Conservation (phyloP, 2,329 filamentous ascomycete species). For the Diaporthe velutina region DNA sequence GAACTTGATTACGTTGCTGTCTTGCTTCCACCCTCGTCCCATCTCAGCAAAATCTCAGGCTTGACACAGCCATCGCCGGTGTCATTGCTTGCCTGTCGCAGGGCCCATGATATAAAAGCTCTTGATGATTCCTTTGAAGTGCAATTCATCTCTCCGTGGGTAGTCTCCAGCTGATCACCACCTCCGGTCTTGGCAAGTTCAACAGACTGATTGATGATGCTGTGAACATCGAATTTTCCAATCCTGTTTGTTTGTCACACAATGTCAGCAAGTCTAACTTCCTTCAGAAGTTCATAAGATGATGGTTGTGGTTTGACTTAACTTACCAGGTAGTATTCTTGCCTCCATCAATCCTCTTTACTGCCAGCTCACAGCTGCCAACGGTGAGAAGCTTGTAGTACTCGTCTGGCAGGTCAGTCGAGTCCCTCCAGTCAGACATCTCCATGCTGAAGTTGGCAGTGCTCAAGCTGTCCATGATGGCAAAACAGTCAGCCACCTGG, state of each 20-base stretch:
- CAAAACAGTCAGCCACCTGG: slow-evolving; percentile 1
- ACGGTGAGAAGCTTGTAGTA: slow-evolving; percentile 6
- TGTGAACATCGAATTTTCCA: slow-evolving; percentile 14
- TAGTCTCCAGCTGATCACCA: background rate
- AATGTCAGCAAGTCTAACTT: background rate
- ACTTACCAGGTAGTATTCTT: background rate
- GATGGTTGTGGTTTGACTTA: background rate
- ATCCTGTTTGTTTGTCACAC: background rate
- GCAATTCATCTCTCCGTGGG: slow-evolving; percentile 22
- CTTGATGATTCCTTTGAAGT: background rate
- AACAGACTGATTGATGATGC: slow-evolving; percentile 24
- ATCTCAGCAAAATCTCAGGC: too few species aligned
- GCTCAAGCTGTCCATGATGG: background rate
- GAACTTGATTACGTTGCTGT: background rate
- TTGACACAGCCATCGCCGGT: background rate
- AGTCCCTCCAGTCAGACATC: slow-evolving; percentile 7
- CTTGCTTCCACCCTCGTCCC: background rate
- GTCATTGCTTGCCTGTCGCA: background rate
- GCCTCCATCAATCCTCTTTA: background rate
- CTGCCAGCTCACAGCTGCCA: slow-evolving; percentile 16
- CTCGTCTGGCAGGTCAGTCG: background rate
- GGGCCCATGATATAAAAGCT: slow-evolving; percentile 23
- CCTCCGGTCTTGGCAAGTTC: slow-evolving; percentile 4
- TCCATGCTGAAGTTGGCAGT: slow-evolving; percentile 9
- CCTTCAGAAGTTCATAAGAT: background rate